Conservation (phyloP, 208 protist species). For the Leishmania mexicana region DNA sequence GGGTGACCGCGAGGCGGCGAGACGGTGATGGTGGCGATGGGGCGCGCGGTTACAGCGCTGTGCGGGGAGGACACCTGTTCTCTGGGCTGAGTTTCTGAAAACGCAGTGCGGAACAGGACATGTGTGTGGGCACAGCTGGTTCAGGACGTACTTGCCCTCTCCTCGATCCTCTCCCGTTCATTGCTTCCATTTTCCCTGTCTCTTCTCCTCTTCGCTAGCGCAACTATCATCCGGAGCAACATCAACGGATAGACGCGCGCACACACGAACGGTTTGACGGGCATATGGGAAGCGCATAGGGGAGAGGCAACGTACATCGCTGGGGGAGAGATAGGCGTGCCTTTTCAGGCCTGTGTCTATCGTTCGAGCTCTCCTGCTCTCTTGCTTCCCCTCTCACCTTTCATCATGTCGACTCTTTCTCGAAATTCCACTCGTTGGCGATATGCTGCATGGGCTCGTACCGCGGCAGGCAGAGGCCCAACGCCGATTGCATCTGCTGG, state of each 20-base stretch:
- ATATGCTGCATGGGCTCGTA: background rate
- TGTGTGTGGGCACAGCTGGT: background rate
- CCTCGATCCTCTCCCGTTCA: background rate
- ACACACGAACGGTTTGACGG: background rate
- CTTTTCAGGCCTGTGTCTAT: background rate
- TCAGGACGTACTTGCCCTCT: background rate
- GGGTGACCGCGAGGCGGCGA: background rate
- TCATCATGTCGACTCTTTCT: background rate
- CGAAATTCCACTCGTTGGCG: background rate
- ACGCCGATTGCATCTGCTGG: constrained; percentile 11
- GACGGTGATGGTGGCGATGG: background rate
- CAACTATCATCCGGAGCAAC: background rate
- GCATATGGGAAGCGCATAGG: background rate
- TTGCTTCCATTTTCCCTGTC: background rate
- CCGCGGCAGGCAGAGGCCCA: background rate
- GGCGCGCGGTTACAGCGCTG: background rate
- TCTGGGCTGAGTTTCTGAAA: background rate
- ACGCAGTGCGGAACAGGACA: background rate
- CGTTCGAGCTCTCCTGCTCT: background rate
- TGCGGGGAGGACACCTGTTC: background rate
- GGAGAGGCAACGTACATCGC: background rate
- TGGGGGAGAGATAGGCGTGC: background rate
- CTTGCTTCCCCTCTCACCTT: background rate
- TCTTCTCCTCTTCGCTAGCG: background rate
- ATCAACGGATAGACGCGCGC: background rate